Conservation (phyloP, 306 rosid genomes). For the Malus orientalis region DNA sequence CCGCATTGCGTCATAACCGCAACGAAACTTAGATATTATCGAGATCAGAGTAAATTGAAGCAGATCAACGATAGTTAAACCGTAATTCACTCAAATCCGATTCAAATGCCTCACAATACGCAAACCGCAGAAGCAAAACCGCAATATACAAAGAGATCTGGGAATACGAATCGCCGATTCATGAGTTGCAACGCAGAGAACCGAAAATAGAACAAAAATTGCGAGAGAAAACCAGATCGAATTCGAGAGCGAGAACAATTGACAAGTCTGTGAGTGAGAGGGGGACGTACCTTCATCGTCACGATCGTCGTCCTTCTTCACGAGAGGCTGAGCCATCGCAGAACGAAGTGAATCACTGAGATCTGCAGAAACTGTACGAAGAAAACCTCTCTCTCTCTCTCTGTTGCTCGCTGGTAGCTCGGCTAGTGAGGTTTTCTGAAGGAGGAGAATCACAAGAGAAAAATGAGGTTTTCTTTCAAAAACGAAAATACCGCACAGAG, state of each 20-base stretch:
- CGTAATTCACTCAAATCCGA: constrained; percentile 25
- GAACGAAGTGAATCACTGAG: constrained; percentile 32
- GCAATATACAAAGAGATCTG: constrained; percentile 51
- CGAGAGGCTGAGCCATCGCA: constrained; percentile 88
- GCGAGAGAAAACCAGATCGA: constrained; percentile 18
- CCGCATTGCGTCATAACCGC: constrained; percentile 19
- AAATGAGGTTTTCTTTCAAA: neutral
- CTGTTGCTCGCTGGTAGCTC: neutral
- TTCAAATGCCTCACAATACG: constrained; percentile 1
- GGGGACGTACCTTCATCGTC: constrained; percentile 79
- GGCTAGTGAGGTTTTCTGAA: constrained; percentile 2
- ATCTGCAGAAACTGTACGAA: constrained; percentile 28
- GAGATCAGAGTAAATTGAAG: constrained; percentile 24
- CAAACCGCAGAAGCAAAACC: neutral
- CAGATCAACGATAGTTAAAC: constrained; percentile 18
- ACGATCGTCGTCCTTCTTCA: constrained; percentile 98
- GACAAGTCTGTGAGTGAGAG: neutral
- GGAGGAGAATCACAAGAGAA: neutral
- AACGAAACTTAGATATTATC: constrained; percentile 3
- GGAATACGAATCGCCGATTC: constrained; percentile 23
- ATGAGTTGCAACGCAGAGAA: constrained; percentile 2
- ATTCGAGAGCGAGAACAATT: neutral
- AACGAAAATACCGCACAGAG: neutral
- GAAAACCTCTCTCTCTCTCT: neutral
- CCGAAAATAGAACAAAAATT: constrained; percentile 3